Percentiles rank a stretch among this genome's conserved stretches.
Conservation (phyloP, 352 stramenopile species). For the Pythium biforme region DNA sequence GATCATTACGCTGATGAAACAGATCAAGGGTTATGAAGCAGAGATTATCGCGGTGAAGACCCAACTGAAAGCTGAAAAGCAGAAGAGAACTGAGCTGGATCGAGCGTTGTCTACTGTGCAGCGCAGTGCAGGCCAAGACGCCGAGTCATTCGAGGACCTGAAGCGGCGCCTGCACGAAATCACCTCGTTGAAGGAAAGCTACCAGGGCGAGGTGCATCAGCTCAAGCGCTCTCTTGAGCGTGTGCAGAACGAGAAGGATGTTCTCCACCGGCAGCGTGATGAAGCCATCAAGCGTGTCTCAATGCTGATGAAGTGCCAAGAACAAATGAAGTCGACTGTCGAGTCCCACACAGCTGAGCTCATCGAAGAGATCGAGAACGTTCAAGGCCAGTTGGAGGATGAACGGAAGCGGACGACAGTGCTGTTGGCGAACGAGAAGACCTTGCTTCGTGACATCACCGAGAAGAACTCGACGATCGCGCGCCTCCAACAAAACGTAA, state of each 20-base stretch:
- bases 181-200: constrained; percentile 49
- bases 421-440: constrained; percentile 70
- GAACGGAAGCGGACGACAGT: constrained; percentile 63
- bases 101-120: constrained; percentile 19
- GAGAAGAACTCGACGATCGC: constrained; percentile 54
- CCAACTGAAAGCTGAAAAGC: constrained; percentile 67
- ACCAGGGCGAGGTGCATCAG: constrained; percentile 51
- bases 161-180: constrained; percentile 41
- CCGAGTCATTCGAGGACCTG: constrained; percentile 32
- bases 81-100: constrained; percentile 43
- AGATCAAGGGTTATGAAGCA: constrained; percentile 60
- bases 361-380: constrained; percentile 65
- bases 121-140: constrained; percentile 19
- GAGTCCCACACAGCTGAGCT: constrained; percentile 63
- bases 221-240: constrained; percentile 40
- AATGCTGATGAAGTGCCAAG: constrained; percentile 55
- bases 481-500: constrained; percentile 51
- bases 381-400: constrained; percentile 62
- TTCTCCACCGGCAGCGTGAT: constrained; percentile 51
- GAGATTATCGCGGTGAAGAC: constrained; percentile 56
- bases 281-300: constrained; percentile 57
- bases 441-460: constrained; percentile 63
- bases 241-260: constrained; percentile 40
- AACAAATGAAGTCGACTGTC: constrained; percentile 61
- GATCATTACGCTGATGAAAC: constrained; percentile 48